A percentile compares a stretch with the other conserved stretches of the same genome.
These are phyloP conservation scores for Aspergillus saccharolyticus DNA, from an alignment of 495 filamentous ascomycete genomes.

Conservation along the genomic window DNA sequence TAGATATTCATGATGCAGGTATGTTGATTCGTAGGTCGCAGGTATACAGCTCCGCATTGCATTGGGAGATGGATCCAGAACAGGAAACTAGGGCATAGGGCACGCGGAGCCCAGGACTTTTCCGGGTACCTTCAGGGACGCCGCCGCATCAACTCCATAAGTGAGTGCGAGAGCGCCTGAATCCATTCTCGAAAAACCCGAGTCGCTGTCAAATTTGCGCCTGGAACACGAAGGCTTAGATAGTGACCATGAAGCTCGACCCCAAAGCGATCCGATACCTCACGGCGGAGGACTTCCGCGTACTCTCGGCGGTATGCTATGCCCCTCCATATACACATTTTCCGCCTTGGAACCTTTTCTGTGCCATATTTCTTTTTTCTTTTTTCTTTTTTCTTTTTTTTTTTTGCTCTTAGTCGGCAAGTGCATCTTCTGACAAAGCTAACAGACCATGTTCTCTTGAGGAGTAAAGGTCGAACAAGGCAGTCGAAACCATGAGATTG, in stretches of 20 bases:
- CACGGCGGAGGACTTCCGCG: slow-evolving; percentile 86
- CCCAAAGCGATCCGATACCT: slow-evolving; percentile 88
- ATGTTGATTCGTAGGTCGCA: no score
- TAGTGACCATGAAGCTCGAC: slow-evolving; percentile 76
- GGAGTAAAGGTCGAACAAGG: slow-evolving; percentile 73
- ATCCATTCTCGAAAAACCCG: no score
- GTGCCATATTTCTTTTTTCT: neutral
- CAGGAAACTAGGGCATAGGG: slow-evolving; percentile 44
- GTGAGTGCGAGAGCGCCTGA: no score
- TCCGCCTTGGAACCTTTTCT: no score
- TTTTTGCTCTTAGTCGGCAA: slow-evolving; percentile 10
- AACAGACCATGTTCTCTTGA: slow-evolving; percentile 21
- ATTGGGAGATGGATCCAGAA: slow-evolving; percentile 22
- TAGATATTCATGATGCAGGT: no score
- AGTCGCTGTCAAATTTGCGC: no score
- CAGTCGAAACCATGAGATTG: slow-evolving; percentile 93
- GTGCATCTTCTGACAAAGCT: slow-evolving; percentile 22
- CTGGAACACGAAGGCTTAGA: no score
- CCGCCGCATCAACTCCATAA: slow-evolving; percentile 14
- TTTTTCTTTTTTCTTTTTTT: slow-evolving; percentile 8
- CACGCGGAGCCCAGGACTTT: slow-evolving; percentile 31
- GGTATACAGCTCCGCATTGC: no score
- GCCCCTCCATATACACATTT: neutral
- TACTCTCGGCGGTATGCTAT: slow-evolving; percentile 73
- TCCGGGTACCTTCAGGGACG: slow-evolving; percentile 17